Base-by-base conservation (phyloP, 176 grass and related monocot genomes). In the Phyllostachys edulis region DNA sequence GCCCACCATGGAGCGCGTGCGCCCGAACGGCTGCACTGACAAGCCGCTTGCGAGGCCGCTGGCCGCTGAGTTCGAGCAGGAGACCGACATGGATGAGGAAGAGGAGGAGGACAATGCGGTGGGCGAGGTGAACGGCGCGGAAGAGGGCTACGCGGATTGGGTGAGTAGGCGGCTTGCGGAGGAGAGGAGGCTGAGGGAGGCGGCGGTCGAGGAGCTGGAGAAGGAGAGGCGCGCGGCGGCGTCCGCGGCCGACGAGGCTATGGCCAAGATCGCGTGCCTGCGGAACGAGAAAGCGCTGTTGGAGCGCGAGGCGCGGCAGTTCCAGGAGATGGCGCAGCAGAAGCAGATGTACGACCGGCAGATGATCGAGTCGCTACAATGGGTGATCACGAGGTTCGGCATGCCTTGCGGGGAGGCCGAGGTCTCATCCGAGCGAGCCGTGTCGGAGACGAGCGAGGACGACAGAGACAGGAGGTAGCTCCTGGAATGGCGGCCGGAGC, bases 191-290 rank as follows among this genome's bases (percentile, higher is more conserved):
- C 76, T 78, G 21, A 90, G 84, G 60, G 64, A 80, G 24, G 87
- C 50, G 9, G 88, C 94, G 0, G 47, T 90, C 0, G 63, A 69
- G 38, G 91, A 97, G 75, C 54, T 94, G 50, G 92, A 97, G 83
- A 88, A 91, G 77, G 94, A 97, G 55, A 87, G 91, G 82, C 83
- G 75, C 2, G 94, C 94, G 0, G 80, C 90, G 4, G 81, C 94
- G 15, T 92, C 91, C 1, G 94, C 94, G 0, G 86, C 88, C 0
- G 83, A 94, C 8, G 94, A 97, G 69, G 88, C 92, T n/a, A 92
- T 92, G 92, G 92, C 94, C 34, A 97, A 97, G 85, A 97, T 97
- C 45, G 80, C 87, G 46, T 72, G 38, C 68, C 80, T 97, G 54
- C 90, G 89, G 3, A 90, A 77, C 47, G 92, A 97, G 85, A 97